phyloP scores from a whole-genome alignment of 306 rosid genomes.

The Cucurbita argyrosperma region DNA sequence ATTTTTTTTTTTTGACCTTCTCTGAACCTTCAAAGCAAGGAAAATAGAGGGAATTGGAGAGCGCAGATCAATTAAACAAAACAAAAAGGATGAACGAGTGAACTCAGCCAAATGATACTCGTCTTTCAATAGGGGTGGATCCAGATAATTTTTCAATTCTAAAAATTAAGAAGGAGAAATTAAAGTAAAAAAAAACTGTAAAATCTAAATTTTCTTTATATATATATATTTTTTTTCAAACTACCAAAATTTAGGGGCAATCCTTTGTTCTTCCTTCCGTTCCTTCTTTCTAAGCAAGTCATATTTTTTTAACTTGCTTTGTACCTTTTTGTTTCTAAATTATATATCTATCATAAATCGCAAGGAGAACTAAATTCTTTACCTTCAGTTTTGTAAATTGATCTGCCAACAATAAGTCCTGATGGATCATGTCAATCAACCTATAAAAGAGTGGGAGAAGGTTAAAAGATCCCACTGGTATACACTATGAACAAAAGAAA shows the following conservation, averaged over 20 bases:
- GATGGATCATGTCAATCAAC: constrained; percentile 80
- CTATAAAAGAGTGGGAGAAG: constrained; percentile 21
- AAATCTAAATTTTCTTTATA: not conserved
- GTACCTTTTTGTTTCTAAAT: not conserved
- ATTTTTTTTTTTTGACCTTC: not conserved
- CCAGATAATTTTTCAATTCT: not conserved
- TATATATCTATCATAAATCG: not conserved
- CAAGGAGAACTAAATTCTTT: constrained; percentile 9
- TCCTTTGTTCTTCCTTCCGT: not conserved
- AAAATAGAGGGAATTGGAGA: not conserved
- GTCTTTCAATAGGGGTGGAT: not conserved
- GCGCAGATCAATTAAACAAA: not conserved
- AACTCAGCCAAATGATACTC: not conserved
- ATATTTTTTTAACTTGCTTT: not conserved
- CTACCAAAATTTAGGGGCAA: not conserved
- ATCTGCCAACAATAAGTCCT: constrained; percentile 78
- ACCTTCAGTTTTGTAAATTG: constrained; percentile 82
- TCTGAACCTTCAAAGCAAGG: not conserved
- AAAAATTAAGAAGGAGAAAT: not conserved
- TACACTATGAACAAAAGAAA: not conserved
- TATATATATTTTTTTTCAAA: too few species aligned
- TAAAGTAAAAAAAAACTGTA: not conserved
- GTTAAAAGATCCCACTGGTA: not conserved
- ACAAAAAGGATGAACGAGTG: not conserved
- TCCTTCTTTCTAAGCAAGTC: not conserved